Evolutionary conservation across 2,329 filamentous ascomycete genomes (phyloP), one percentile per base, ranked within the genome.

Genomic region (Basipetospora sp.): DNA sequence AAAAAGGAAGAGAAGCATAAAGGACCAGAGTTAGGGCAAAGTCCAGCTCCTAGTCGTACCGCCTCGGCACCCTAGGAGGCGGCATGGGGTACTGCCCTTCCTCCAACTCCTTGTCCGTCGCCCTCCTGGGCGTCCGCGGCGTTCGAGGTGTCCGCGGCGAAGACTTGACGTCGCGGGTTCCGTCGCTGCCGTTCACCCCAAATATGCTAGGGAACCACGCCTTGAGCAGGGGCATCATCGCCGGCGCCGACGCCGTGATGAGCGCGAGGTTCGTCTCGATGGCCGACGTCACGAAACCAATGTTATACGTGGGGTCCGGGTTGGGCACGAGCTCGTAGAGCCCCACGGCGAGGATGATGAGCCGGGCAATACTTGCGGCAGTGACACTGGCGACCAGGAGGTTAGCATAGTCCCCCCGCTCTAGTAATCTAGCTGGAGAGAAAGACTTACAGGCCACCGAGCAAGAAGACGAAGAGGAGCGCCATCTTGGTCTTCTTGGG

Each of bases 191-290:
- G 22, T 37, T 31, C 15, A 18, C 25, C 26, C 38, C 38, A 32
- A 59, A 59, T 34, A 55, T 39, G 9, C 43, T 43, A 27, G 57
- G 58, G 44, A 57, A 53, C 48, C 53, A 55, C 26, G 50, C 42
- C 27, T 50, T 47, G 31, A 55, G 48, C 4, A 60, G 48, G 3
- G 56, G 53, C 33, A 54, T 52, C 5, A 60, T 48, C 10, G 55
- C 51, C 4, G 58, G 57, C 1, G 51, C 49, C 4, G 52, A 59
- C 8, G 52, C 54, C 5, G 54, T 53, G 14, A 59, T 53, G 35
- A 62, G 55, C 33, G 55, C 56, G 0, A 60, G 45, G 34, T 59
- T 59, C 20, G 50, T 51, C 37, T 60, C 57, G 38, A 59, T 44
- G 8, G 48, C 48, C 29, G 50, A 53, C 5, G 49, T 43, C 2